Evolutionary conservation across 2,329 filamentous ascomycete species (phyloP).

Genomic region (Nothopassalora personata): DNA sequence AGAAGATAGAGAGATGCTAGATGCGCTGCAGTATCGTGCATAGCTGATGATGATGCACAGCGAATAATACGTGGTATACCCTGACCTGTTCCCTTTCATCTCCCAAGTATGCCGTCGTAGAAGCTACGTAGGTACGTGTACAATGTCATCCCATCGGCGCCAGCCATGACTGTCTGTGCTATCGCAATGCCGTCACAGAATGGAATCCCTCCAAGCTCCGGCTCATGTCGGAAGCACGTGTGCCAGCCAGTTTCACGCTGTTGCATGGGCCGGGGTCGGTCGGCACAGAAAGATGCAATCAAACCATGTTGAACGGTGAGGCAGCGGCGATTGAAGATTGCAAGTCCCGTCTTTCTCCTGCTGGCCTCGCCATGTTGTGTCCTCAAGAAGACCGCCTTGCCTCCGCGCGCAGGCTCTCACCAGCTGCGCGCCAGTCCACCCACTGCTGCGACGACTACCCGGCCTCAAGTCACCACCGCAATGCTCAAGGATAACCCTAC

Average conservation of each 20-base stretch:
- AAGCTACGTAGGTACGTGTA: too few relatives aligned
- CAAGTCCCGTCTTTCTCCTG: background rate
- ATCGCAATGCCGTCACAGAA: too few relatives aligned
- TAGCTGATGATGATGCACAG: too few relatives aligned
- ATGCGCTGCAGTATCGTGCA: too few relatives aligned
- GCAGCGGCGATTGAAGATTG: background rate
- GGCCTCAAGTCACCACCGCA: background rate
- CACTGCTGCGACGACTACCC: background rate
- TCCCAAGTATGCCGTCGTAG: too few relatives aligned
- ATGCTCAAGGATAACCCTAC: constrained; percentile 22
- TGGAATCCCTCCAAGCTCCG: background rate
- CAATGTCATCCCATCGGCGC: too few relatives aligned
- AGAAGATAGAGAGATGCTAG: too few relatives aligned
- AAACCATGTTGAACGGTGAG: background rate
- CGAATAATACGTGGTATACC: too few relatives aligned
- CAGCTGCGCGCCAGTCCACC: background rate
- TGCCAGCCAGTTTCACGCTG: background rate
- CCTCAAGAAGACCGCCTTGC: background rate
- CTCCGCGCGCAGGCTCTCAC: background rate
- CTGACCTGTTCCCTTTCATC: too few relatives aligned
- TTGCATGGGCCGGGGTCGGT: background rate
- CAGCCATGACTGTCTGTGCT: too few relatives aligned
- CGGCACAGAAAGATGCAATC: background rate
- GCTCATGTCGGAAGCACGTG: background rate
- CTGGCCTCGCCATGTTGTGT: background rate